Evolutionary conservation across 495 filamentous ascomycete species (phyloP).

Genomic region (Pyrenula massariospora): DNA sequence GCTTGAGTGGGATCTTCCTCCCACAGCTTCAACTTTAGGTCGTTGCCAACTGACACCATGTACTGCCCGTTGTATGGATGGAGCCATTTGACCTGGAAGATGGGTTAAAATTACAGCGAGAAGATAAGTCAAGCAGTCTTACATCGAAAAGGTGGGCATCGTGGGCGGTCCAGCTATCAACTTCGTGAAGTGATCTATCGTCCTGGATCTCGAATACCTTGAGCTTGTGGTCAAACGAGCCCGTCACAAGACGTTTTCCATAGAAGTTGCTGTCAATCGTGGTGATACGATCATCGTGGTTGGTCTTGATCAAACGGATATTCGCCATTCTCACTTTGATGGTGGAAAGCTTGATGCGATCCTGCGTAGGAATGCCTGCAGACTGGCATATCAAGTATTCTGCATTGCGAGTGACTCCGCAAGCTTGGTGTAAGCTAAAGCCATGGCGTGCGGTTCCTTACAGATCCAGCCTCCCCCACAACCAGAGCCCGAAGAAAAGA

Average conservation of each 20-base stretch:
- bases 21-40: constrained; percentile 83
- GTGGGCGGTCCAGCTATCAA: constrained; percentile 82
- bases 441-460: too few species aligned
- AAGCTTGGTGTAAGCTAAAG: too few species aligned
- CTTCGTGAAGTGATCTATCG: constrained; percentile 54
- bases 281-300: constrained; percentile 42
- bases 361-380: too few species aligned
- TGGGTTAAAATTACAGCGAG: neutral
- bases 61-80: constrained; percentile 50
- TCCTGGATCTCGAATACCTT: constrained; percentile 67
- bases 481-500: too few species aligned
- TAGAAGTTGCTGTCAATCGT: constrained; percentile 58
- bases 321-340: neutral
- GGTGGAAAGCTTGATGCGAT: too few species aligned
- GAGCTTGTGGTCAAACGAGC: constrained; percentile 84
- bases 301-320: constrained; percentile 37
- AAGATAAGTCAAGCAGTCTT: constrained; percentile 6
- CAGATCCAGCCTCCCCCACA: too few species aligned
- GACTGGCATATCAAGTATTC: too few species aligned
- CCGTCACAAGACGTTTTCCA: constrained; percentile 81
- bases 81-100: constrained; percentile 65
- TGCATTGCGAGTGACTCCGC: too few species aligned
- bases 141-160: constrained; percentile 86
- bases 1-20: constrained; percentile 70
- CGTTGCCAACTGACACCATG: constrained; percentile 64